Evolutionary conservation across 2,329 filamentous ascomycete species (phyloP).

Genomic region (Ilyonectria sp.): DNA sequence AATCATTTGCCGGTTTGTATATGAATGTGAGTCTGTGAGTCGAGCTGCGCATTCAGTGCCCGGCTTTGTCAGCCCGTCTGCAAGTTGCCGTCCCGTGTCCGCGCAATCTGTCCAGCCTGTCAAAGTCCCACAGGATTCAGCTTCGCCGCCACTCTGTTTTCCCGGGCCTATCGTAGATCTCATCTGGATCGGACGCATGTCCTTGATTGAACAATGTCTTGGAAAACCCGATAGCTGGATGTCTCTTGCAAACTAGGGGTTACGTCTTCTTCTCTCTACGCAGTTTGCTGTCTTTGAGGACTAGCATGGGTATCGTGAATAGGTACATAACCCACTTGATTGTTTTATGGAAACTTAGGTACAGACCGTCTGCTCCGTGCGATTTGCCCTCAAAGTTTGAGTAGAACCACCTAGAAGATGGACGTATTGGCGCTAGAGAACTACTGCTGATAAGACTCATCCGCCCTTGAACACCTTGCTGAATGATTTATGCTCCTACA

Average conservation of each 20-base stretch:
- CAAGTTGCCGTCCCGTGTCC: conserved; percentile 10
- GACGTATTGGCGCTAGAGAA: not conserved
- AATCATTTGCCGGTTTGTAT: not conserved
- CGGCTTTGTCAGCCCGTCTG: conserved; percentile 10
- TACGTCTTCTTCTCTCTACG: not conserved
- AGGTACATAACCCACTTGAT: not conserved
- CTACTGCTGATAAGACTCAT: not conserved
- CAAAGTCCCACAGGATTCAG: not conserved
- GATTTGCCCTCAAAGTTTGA: not conserved
- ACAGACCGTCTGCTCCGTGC: not conserved
- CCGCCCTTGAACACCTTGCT: not conserved
- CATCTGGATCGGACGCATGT: not conserved
- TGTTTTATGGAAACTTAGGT: not conserved
- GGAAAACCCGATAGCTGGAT: conserved; percentile 17
- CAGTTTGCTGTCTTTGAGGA: not conserved
- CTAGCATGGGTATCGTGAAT: not conserved
- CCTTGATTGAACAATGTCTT: conserved; percentile 10
- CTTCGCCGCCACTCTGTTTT: not conserved
- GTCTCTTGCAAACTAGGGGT: not conserved
- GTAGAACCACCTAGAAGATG: not conserved
- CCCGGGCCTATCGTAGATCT: not conserved
- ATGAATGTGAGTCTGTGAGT: conserved; percentile 8
- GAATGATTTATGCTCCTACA: not conserved
- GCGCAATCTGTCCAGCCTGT: conserved; percentile 5
- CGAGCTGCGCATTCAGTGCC: conserved; percentile 4